Evolutionary conservation across 2,329 filamentous ascomycete species (phyloP), one percentile per base, ranked within the genome.

Genomic region (Lecanicillium sp.): DNA sequence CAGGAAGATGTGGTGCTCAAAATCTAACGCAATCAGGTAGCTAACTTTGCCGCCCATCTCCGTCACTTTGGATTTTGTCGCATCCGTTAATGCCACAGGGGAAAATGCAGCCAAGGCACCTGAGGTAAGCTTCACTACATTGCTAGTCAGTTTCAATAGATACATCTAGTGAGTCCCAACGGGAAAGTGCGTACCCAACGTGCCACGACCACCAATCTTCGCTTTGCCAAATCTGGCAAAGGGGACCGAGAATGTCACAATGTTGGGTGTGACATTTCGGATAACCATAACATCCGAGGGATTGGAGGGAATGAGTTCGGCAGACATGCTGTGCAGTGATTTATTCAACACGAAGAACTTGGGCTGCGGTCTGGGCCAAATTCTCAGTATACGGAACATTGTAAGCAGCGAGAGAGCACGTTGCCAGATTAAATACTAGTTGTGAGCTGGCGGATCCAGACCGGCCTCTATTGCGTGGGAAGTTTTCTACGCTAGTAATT

Each of bases 1-100:
- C 46, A 98, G 65, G 72, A 93, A 94, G 63, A 98, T 88, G 75
- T 98, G 93, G 67, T 98, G 93, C 71, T 98, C 90, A 44, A 87
- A 76, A 65, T 98, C 93, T 1, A 86, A 81, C 1, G 93, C 91
- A 21, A 91, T 74, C 55, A 98, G 83, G 74, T 97, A 97, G 56
- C 77, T 79, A 44, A 96, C 80, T 35, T 81, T 75, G 42, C 83
- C 83, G 52, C 83, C 83, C 49, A 88, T 70, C 27, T 81, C 73
- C 47, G 75, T 69, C 44, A 87, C 71, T 63, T 84, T 82, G 56
- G 72, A 64, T 52, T 76, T 81, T 32, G 90, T 83, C 50, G 84
- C 81, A 3, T 84, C 77, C 3, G 90, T 97, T 48, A 96, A 77
- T 12, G 85, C 86, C 17, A 93, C 87, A 15, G 93, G 93, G 1